Evolutionary conservation across 257 asterid genomes (phyloP), one percentile per base, ranked within the genome.

Genomic region (Capsicum pubescens): DNA sequence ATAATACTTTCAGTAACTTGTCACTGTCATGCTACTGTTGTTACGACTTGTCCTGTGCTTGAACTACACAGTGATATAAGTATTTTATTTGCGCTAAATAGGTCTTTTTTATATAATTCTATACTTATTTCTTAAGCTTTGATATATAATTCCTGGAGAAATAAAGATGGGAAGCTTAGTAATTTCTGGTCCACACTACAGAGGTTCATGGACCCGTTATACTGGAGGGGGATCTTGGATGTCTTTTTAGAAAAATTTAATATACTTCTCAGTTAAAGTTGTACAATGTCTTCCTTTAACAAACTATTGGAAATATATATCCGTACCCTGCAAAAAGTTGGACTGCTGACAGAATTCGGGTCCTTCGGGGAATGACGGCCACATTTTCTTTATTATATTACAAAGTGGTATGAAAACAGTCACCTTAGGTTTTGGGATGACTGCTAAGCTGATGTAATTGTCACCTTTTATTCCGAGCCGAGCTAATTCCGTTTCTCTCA

Each of bases 241-340:
- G 56, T 72, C 35, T 48, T 72, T 72, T 42, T 72, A 48, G 80
- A 36, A 72, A 2, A 48, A n/a, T 19, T 42, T 48, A 6, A 21
- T 52, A 17, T 54, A 26, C 63, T 76, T 76, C 14, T 76, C 63
- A 76, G 81, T 58, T 54, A 77, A 77, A 26, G 82, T 14, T 52
- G 63, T 8, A 21, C 6, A 74, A 21, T 50, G 60, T 74, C 60
- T 74, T 19, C 81, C 16, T 12, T 21, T 21, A 74, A 74, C 46
- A 26, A 1, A 74, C 17, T 74, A 74, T 21, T 54, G 42, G 32
- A 77, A 77, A 54, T 77, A 52, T 26, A 26, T 52, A 50, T 26
- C 46, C 54, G 81, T 54, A 76, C 48, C 50, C 26, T 50, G 46
- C 48, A 52, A 76, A 46, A 76, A 52, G 61, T 52, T 52, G 79